Base-by-base conservation (phyloP, 768 basidiomycete species). In the Leccinum obscurum region DNA sequence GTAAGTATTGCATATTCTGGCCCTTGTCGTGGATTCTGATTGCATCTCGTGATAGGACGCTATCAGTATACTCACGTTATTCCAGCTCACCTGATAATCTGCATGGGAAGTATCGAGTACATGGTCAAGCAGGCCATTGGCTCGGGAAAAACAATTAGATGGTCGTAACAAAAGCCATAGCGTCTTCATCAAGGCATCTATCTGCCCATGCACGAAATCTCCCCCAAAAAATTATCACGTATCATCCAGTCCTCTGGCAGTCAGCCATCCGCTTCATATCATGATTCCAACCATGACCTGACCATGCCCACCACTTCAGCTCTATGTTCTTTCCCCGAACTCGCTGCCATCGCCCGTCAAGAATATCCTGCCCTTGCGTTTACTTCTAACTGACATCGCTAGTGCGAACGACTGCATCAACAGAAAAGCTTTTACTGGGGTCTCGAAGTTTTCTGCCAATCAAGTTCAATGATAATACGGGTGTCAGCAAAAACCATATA, bases 331-430 rank as follows among this genome's bases (percentile, higher is more conserved):
- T 35, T 62, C 62, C 35, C 55, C 62, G 56, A 64, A 57, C 48
- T 65, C 60, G 13, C 58, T 62, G 17, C 63, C 56, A 17, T 52
- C 62, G 34, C 68, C 59, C 1, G 39, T n/a, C 49, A 61, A 22
- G 56, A 67, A 72, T 57, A 70, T 51, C 57, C 66, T 65, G 14
- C 66, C 68, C 53, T 57, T 68, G 35, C 70, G 66, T 52, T 63
- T 72, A 11, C 68, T 67, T 48, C 54, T 72, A 55, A 68, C 48
- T 3, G 62, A 69, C 65, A 59, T 67, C 5, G 63, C 54, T n/a
- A 61, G 58, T 14, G 62, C 61, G 6, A 67, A 59, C 14, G 70
- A 61, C 37, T 71, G 60, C 60, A 52, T 62, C 55, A 64, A 53
- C 44, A 66, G 6, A 52, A 71, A 69, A 0, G 56, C 3, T 30